A percentile compares a stretch with the other conserved stretches of the same genome.
Conservation (phyloP, 2,329 filamentous ascomycete genomes). For the Fusarium sp. region DNA sequence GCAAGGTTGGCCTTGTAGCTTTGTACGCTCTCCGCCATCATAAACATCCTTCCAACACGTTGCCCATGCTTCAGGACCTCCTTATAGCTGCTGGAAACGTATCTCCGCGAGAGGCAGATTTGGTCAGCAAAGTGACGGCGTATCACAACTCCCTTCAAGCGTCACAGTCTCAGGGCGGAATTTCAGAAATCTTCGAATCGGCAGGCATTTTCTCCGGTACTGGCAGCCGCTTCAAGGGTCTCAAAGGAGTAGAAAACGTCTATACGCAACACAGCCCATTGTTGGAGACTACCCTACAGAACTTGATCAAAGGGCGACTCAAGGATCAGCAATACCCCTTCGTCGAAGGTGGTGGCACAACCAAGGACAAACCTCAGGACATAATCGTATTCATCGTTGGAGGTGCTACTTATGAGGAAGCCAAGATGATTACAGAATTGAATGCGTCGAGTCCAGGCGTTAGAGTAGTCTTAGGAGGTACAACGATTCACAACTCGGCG, state of each 20-base stretch:
- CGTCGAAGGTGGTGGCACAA: constrained; percentile 85
- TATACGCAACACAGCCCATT: constrained; percentile 97
- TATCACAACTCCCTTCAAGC: constrained; percentile 91
- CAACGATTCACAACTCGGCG: constrained; percentile 85
- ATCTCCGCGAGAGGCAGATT: constrained; percentile 75
- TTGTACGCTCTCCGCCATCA: constrained; percentile 96
- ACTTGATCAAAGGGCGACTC: constrained; percentile 89
- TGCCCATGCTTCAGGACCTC: constrained; percentile 87
- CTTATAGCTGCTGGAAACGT: constrained; percentile 86
- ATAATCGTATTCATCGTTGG: constrained; percentile 95
- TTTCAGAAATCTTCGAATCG: constrained; percentile 92
- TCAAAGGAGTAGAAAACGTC: constrained; percentile 98
- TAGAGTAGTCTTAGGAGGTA: constrained; percentile 88
- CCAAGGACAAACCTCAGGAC: constrained; percentile 95
- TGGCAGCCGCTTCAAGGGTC: constrained; percentile 86
- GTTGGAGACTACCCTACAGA: constrained; percentile 87
- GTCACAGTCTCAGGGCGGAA: constrained; percentile 77
- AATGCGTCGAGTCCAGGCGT: constrained; percentile 92
- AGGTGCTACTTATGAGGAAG: constrained; percentile 94
- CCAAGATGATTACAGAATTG: constrained; percentile 93
- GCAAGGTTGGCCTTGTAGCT: constrained; percentile 89
- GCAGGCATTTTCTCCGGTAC: constrained; percentile 91
- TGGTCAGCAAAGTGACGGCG: constrained; percentile 82
- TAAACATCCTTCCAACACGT: constrained; percentile 83
- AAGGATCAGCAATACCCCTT: constrained; percentile 92